Conservation (phyloP, 2,329 filamentous ascomycete genomes). For the Fonsecaea multimorphosa region DNA sequence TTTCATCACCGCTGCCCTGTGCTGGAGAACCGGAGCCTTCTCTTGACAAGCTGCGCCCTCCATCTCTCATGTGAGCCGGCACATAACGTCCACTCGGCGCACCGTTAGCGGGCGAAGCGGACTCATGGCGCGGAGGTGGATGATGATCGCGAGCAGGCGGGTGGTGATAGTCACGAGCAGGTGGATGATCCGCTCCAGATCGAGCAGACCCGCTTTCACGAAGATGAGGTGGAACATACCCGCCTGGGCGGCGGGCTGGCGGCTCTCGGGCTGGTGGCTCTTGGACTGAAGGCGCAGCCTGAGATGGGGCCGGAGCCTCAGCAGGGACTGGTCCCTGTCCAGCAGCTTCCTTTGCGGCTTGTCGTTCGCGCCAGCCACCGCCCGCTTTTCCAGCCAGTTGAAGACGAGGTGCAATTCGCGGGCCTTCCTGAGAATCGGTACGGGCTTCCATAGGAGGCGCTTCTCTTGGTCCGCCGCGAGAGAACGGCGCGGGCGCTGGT, state of each 20-base stretch:
- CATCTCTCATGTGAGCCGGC: constrained; percentile 44
- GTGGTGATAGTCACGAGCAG: constrained; percentile 38
- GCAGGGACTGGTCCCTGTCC: constrained; percentile 17
- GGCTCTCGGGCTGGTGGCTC: constrained; percentile 29
- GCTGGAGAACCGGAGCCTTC: constrained; percentile 33
- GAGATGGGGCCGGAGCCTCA: constrained; percentile 16
- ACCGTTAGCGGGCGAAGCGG: constrained; percentile 42
- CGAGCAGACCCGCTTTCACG: constrained; percentile 42
- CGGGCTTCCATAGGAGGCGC: constrained; percentile 52
- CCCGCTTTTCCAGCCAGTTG: constrained; percentile 59
- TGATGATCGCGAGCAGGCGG: constrained; percentile 38
- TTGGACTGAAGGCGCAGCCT: constrained; percentile 25
- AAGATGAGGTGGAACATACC: constrained; percentile 49
- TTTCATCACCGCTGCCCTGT: constrained; percentile 29
- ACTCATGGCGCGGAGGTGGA: constrained; percentile 39
- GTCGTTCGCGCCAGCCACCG: constrained; percentile 65
- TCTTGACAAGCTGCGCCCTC: constrained; percentile 34
- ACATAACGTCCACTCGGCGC: constrained; percentile 43
- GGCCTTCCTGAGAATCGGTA: constrained; percentile 56
- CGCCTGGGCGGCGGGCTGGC: constrained; percentile 42
- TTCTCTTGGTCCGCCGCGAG: constrained; percentile 41
- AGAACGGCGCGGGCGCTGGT: constrained; percentile 43
- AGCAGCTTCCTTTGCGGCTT: constrained; percentile 56
- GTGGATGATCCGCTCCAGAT: constrained; percentile 22
- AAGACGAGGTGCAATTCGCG: constrained; percentile 60